Percentiles rank a stretch among this genome's conserved stretches.
phyloP scores from a whole-genome alignment of 805 yeast species.

The Sungouiozyma ichnusensis region DNA sequence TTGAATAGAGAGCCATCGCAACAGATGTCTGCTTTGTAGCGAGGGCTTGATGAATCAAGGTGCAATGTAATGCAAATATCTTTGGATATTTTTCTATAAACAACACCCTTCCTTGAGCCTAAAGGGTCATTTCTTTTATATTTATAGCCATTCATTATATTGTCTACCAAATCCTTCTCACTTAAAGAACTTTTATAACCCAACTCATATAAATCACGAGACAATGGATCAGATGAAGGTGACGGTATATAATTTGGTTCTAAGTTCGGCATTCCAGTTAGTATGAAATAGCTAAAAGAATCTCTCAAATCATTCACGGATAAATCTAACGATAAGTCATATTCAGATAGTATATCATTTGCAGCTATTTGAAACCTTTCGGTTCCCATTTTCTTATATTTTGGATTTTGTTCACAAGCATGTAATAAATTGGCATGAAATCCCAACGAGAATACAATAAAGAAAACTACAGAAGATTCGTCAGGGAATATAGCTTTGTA shows the following conservation, averaged over 20 bases:
- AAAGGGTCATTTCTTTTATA: constrained; percentile 9
- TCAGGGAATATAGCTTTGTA: constrained; percentile 27
- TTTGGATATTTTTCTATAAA: constrained; percentile 10
- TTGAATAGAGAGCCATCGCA: constrained; percentile 25
- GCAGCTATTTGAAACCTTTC: constrained; percentile 69
- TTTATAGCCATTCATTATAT: constrained; percentile 22
- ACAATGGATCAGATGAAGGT: constrained; percentile 19
- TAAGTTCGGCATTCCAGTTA: constrained; percentile 22
- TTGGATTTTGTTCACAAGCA: constrained; percentile 55
- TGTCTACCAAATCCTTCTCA: constrained; percentile 6
- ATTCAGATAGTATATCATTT: constrained; percentile 35
- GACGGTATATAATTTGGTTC: constrained; percentile 24
- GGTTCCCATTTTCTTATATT: constrained; percentile 51
- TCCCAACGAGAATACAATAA: constrained; percentile 74
- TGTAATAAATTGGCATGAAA: constrained; percentile 81
- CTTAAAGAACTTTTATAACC: constrained; percentile 15
- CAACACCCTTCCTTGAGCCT: constrained; percentile 6
- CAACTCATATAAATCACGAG: constrained; percentile 15
- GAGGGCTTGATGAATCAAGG: constrained; percentile 3
- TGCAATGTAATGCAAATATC: constrained; percentile 13
- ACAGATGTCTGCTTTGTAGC: constrained; percentile 18
- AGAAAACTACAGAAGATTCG: constrained; percentile 23
- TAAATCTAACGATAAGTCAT: constrained; percentile 17
- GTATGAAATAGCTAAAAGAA: constrained; percentile 20
- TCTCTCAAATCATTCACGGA: constrained; percentile 3